Conservation (phyloP, 371 early-diverging fungal genomes). For the Rhizopus sp. region DNA sequence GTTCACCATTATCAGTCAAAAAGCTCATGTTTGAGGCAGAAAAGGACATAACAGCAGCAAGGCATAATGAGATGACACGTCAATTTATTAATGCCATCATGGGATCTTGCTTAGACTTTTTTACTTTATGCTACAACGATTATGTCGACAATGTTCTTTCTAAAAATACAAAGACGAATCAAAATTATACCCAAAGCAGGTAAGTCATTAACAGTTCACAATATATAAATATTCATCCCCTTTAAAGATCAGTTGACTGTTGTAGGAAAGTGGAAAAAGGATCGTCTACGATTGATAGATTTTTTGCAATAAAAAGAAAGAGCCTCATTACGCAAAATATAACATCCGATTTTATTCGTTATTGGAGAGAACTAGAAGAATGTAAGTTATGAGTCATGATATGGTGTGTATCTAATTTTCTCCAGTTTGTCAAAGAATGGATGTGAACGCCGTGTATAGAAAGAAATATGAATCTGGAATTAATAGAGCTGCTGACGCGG, state of each 20-base stretch:
- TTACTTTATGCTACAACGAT: background rate
- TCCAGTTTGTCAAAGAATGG: background rate
- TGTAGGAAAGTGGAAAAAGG: too few relatives aligned
- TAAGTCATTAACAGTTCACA: background rate
- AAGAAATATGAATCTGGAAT: background rate
- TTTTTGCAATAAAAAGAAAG: background rate
- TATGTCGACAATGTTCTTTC: background rate
- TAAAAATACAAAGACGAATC: too few relatives aligned
- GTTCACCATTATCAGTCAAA: background rate
- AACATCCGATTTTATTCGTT: background rate
- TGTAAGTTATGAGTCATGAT: constrained; percentile 5
- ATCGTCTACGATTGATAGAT: too few relatives aligned
- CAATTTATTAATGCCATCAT: constrained; percentile 9
- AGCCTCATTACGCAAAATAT: background rate
- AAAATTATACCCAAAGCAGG: background rate
- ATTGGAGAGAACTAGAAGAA: constrained; percentile 11
- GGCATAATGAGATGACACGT: constrained; percentile 10
- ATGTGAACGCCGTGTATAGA: background rate
- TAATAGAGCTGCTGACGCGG: constrained; percentile 18
- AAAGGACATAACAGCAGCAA: constrained; percentile 3
- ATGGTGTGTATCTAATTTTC: background rate
- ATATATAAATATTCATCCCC: background rate
- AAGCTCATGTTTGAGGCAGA: background rate
- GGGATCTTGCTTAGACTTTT: constrained; percentile 3
- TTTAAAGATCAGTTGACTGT: too few relatives aligned